Conservation (phyloP, 1,284 basidiomycete species). For the Tylopilus sp. region DNA sequence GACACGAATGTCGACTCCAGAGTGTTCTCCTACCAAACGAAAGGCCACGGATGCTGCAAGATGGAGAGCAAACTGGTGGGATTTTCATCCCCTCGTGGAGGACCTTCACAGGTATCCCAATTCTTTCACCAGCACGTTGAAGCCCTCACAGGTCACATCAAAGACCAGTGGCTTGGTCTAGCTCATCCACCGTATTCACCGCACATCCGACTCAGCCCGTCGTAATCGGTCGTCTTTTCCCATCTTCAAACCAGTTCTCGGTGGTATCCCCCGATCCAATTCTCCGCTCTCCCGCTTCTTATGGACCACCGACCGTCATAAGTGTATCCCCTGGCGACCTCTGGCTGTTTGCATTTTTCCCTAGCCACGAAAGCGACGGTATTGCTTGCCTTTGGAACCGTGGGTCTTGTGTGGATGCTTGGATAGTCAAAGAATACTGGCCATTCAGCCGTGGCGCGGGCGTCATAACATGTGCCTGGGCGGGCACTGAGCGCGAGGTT, state of each 20-base stretch:
- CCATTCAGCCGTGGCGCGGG: constrained; percentile 48
- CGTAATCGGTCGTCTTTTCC: constrained; percentile 62
- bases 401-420: constrained; percentile 53
- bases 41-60: constrained; percentile 50
- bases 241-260: constrained; percentile 60
- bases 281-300: constrained; percentile 42
- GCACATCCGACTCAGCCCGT: constrained; percentile 58
- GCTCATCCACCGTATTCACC: constrained; percentile 62
- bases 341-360: constrained; percentile 74
- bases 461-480: constrained; percentile 60
- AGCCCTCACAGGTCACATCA: constrained; percentile 1
- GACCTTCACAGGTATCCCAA: constrained; percentile 47
- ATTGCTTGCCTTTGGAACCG: constrained; percentile 64
- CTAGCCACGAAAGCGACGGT: constrained; percentile 51
- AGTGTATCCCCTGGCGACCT: constrained; percentile 53
- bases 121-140: not conserved
- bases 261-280: constrained; percentile 53
- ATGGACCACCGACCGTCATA: constrained; percentile 60
- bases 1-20: constrained; percentile 22
- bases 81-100: constrained; percentile 59
- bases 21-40: constrained; percentile 48
- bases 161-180: constrained; percentile 70
- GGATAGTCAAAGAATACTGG: constrained; percentile 61
- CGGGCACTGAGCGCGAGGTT: constrained; percentile 58
- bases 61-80: constrained; percentile 71